Conservation (phyloP, 805 yeast genomes). For the Starmerella potacharoeniae region DNA sequence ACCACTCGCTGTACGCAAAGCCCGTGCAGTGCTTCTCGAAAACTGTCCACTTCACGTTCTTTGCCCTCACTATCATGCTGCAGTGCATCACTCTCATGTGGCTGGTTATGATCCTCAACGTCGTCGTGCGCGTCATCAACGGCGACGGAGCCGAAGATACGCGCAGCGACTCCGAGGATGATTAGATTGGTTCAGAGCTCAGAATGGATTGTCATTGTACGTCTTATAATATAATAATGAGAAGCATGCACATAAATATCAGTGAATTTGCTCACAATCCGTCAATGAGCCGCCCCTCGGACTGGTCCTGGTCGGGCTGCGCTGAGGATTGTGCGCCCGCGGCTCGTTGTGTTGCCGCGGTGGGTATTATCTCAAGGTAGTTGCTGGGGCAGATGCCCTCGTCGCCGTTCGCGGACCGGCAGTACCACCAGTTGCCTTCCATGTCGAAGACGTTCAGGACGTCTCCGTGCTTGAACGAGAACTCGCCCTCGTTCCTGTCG, state of each 20-base stretch:
- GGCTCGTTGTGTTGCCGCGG: background rate
- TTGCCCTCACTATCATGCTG: slow-evolving; percentile 47
- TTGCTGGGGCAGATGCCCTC: slow-evolving; percentile 95
- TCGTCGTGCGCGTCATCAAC: slow-evolving; percentile 53
- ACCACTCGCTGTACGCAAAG: slow-evolving; percentile 7
- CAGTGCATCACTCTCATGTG: slow-evolving; percentile 59
- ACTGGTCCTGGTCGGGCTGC: background rate
- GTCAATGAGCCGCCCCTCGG: background rate
- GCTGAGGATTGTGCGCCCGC: background rate
- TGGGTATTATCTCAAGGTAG: slow-evolving; percentile 55
- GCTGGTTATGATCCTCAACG: slow-evolving; percentile 63
- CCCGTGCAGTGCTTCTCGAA: slow-evolving; percentile 29
- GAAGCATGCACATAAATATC: background rate
- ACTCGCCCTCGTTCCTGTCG: slow-evolving; percentile 84
- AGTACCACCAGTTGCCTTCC: slow-evolving; percentile 98
- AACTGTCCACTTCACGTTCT: slow-evolving; percentile 34
- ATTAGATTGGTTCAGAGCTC: background rate
- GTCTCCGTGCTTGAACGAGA: slow-evolving; percentile 83
- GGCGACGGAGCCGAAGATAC: slow-evolving; percentile 79
- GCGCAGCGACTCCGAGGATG: slow-evolving; percentile 60
- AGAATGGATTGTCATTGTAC: background rate
- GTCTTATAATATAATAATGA: background rate
- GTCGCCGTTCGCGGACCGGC: slow-evolving; percentile 76
- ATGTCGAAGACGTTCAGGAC: slow-evolving; percentile 84
- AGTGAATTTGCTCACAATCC: background rate